These are phyloP conservation scores for Mycena rebaudengoi DNA, from an alignment of 768 basidiomycete species.

Conservation along the genomic window DNA sequence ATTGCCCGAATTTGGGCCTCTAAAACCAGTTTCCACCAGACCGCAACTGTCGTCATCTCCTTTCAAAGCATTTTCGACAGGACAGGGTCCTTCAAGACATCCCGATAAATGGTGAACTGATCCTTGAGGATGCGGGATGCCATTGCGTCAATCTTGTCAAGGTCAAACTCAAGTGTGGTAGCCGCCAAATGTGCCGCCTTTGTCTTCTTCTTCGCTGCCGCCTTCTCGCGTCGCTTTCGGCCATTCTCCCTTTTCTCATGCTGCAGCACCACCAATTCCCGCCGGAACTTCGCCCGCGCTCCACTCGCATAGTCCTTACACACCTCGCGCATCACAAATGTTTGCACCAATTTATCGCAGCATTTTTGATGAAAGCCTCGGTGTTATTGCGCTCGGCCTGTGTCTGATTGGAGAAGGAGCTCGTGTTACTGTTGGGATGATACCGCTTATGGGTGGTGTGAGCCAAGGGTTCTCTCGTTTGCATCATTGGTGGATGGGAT, in stretches of 20 bases:
- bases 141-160: background rate
- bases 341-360: constrained; percentile 15
- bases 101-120: background rate
- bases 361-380: constrained; percentile 25
- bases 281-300: background rate
- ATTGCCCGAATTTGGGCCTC: background rate
- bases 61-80: background rate
- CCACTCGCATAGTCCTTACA: constrained; percentile 5
- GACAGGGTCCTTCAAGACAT: background rate
- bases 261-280: background rate
- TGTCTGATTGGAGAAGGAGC: constrained; percentile 20
- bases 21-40: background rate
- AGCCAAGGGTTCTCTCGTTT: constrained; percentile 29
- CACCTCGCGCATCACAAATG: constrained; percentile 23
- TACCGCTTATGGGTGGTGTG: background rate
- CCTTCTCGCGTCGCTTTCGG: background rate
- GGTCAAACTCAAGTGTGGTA: background rate
- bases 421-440: constrained; percentile 17
- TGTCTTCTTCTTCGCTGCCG: background rate
- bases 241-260: background rate
- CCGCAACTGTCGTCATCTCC: background rate
- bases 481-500: constrained; percentile 32
- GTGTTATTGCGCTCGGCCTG: constrained; percentile 22
- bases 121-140: background rate
- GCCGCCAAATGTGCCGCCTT: background rate